These are phyloP conservation scores for Balakata baccata DNA, from an alignment of 345 rosid species.

Conservation along the genomic window DNA sequence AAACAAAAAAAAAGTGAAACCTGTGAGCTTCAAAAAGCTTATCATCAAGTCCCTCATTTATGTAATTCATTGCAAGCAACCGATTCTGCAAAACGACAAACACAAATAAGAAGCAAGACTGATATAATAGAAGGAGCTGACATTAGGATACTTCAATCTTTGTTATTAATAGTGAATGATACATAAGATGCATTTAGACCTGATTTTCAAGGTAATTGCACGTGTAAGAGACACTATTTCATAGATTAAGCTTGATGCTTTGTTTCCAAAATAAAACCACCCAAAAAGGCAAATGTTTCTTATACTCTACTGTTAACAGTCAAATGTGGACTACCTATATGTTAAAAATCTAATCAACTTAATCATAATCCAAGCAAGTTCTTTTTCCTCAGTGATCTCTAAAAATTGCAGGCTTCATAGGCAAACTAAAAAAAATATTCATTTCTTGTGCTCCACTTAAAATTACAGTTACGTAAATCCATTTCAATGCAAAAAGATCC, in stretches of 20 bases:
- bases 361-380: background rate
- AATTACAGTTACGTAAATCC: background rate
- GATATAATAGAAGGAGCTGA: background rate
- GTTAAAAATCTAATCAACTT: background rate
- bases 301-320: background rate
- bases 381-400: background rate
- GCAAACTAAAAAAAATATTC: background rate
- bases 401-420: constrained; percentile 1
- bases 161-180: background rate
- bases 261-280: background rate
- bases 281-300: too few relatives aligned
- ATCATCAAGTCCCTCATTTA: constrained; percentile 83
- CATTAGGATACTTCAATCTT: background rate
- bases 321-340: background rate
- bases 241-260: background rate
- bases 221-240: background rate
- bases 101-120: constrained; percentile 14
- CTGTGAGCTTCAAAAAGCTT: constrained; percentile 97
- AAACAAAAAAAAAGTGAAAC: constrained; percentile 34
- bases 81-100: constrained; percentile 66
- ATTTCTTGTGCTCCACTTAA: background rate
- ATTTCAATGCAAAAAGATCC: background rate
- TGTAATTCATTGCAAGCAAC: constrained; percentile 97
- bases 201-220: background rate
- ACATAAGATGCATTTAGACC: background rate